Percentiles rank a stretch among this genome's conserved stretches.
Evolutionary conservation across 768 basidiomycete species (phyloP).

Genomic region (Boletus bicolor): DNA sequence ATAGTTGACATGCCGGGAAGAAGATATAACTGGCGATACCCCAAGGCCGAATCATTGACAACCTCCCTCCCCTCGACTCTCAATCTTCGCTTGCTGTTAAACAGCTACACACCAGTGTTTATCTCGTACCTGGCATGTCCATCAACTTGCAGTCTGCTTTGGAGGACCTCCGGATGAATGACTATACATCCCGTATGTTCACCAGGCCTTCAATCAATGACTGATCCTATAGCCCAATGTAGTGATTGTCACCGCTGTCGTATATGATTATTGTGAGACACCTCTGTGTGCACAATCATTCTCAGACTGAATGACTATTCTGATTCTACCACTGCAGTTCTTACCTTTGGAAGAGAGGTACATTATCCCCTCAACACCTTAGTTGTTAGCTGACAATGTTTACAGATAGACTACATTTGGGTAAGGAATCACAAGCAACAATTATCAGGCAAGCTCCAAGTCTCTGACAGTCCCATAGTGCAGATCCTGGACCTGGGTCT

Average conservation of each 20-base stretch:
- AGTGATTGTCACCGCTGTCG: background rate
- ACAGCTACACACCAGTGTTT: no score
- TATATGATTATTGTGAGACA: constrained; percentile 9
- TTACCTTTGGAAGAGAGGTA: background rate
- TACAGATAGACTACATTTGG: constrained; percentile 14
- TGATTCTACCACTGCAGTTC: background rate
- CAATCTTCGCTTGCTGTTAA: no score
- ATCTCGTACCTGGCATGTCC: background rate
- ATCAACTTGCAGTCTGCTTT: background rate
- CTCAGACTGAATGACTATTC: background rate
- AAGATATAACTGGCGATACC: no score
- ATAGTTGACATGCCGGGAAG: no score
- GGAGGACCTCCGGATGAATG: background rate
- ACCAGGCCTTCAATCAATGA: background rate
- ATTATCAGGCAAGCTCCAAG: rapidly evolving
- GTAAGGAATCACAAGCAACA: background rate
- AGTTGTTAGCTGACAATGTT: background rate
- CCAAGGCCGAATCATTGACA: no score
- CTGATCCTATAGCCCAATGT: background rate
- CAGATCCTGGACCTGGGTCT: constrained; percentile 10
- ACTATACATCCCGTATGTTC: background rate
- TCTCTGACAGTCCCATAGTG: background rate
- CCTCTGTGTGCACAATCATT: no score
- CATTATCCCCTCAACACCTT: background rate
- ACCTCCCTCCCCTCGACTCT: no score